These are phyloP conservation scores for Apodospora peruviana DNA, from an alignment of 495 filamentous ascomycete genomes.

Conservation along the genomic window DNA sequence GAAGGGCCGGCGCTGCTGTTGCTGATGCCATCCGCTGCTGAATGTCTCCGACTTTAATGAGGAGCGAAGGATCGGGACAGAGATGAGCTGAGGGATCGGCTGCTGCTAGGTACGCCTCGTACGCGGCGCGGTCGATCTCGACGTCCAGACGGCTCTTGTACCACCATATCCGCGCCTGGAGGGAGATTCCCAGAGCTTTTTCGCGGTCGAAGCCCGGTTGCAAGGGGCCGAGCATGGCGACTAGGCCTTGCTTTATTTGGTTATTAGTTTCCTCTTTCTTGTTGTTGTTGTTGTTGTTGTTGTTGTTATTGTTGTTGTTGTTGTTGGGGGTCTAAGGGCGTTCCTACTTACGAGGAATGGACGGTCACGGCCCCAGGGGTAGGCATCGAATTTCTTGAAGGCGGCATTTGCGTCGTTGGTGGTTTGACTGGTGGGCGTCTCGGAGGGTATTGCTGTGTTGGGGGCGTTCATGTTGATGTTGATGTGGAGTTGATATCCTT, in stretches of 20 bases:
- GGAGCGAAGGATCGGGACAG: conserved; percentile 15
- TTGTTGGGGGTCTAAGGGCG: background rate
- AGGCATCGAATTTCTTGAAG: conserved; percentile 16
- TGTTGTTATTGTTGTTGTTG: background rate
- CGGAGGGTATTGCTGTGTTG: conserved; percentile 1
- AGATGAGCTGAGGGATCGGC: background rate
- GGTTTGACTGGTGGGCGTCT: background rate
- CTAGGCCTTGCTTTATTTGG: conserved; percentile 24
- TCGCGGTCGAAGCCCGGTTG: conserved; percentile 16
- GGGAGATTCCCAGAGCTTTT: conserved; percentile 26
- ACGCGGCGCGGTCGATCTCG: conserved; percentile 29
- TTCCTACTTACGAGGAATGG: conserved; percentile 28
- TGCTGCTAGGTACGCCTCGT: conserved; percentile 27
- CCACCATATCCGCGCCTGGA: conserved; percentile 39
- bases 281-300: background rate
- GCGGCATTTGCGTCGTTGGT: background rate
- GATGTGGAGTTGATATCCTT: background rate
- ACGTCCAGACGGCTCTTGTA: conserved; percentile 33
- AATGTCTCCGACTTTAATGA: conserved; percentile 22
- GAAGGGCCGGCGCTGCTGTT: conserved; percentile 13
- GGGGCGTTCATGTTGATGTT: background rate
- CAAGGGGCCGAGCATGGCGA: conserved; percentile 22
- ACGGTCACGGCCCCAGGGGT: conserved; percentile 18
- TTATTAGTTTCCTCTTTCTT: no score
- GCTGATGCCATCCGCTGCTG: conserved; percentile 14